phyloP scores from a whole-genome alignment of 306 rosid species.

The Vigna nakashimae region DNA sequence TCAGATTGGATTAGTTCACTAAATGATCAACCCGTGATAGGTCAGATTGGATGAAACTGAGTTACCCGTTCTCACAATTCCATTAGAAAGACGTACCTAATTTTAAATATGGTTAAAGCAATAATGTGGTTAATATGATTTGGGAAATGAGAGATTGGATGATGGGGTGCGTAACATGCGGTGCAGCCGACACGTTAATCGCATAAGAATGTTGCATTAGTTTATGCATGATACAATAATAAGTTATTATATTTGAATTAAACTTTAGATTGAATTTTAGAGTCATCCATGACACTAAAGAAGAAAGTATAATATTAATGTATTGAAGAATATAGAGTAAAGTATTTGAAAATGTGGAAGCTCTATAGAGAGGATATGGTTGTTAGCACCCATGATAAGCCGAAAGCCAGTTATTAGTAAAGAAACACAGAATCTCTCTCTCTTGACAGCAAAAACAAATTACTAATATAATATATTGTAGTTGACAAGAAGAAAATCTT shows the following conservation, averaged over 20 bases:
- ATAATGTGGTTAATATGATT: neutral
- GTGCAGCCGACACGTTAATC: constrained; percentile 47
- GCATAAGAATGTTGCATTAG: constrained; percentile 47
- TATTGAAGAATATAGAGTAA: constrained; percentile 19
- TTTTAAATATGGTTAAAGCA: too few species aligned
- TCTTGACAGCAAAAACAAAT: neutral
- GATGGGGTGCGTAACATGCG: constrained; percentile 43
- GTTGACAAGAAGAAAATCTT: constrained; percentile 55
- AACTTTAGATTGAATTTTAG: constrained; percentile 41
- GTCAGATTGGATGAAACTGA: too few species aligned
- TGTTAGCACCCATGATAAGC: constrained; percentile 56
- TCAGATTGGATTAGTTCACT: too few species aligned
- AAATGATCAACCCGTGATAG: too few species aligned
- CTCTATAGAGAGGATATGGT: constrained; percentile 55
- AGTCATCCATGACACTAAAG: constrained; percentile 59
- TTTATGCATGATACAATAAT: constrained; percentile 22
- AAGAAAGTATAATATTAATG: constrained; percentile 25
- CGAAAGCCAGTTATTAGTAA: constrained; percentile 45
- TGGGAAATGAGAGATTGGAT: constrained; percentile 38
- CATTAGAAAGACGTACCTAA: too few species aligned
- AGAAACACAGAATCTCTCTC: constrained; percentile 2
- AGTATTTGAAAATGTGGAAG: constrained; percentile 12
- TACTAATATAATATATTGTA: constrained; percentile 30
- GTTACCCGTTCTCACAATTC: too few species aligned
- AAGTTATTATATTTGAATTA: constrained; percentile 32